Base-by-base conservation (phyloP, 2,329 filamentous ascomycete genomes). In the Talaromyces sp. region DNA sequence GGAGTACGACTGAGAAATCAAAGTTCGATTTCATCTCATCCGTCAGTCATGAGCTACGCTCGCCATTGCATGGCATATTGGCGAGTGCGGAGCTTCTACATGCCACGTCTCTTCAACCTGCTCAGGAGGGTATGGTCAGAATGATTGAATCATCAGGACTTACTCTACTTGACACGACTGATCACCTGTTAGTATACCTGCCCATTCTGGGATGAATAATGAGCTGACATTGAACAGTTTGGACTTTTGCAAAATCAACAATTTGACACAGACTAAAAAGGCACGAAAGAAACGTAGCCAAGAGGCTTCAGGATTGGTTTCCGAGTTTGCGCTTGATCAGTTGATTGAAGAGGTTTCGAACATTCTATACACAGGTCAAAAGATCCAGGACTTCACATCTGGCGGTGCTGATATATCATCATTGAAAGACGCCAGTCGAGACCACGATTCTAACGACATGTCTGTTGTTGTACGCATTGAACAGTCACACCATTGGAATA, bases 21-120 rank as follows among this genome's bases (percentile, higher is more conserved):
- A 83, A 83, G 53, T 75, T 75, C 0, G 79, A 81, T 11, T 80
- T 83, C 39, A 75, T 83, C 14, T 76, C 77, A 0, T 78, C 75
- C 0, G 78, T 83, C 22, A 78, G 74, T 24, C 81, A 83, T 57
- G 81, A 83, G 55, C 67, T 83, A 7, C 70, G 79, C 4, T 76
- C 65, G 32, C 81, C 73, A 19, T 65, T 76, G 33, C 81, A 77
- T 48, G 79, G 76, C 24, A 74, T 77, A 30, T 66, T 78, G 14
- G 79, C 77, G 1, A 80, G 76, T n/a, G 69, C 76, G 1, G 80
- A 83, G 54, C 73, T 82, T 5, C 60, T 83, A 3, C 70, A 74
- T 3, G 77, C 78, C 3, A 80, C 77, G 2, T 63, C 64, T 14
- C 68, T 68, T 8, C 72, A 73, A 46, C 62, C 69, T 2, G 70